Evolutionary conservation across 2,329 filamentous ascomycete species (phyloP).

Genomic region (Xylaria sp.): DNA sequence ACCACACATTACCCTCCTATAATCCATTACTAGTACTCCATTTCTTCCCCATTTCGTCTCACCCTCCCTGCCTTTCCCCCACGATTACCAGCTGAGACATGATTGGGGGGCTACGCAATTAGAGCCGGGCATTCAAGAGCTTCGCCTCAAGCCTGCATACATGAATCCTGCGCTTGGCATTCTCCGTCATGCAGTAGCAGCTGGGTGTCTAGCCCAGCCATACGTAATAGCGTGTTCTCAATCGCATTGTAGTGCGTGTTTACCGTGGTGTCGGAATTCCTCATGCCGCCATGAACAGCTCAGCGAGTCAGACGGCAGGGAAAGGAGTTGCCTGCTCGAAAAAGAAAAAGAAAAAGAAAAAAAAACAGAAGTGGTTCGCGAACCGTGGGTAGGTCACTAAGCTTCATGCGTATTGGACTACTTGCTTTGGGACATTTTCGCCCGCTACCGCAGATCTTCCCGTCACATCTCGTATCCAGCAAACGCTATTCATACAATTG

Average conservation of each 20-base stretch:
- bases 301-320: background rate
- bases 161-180: constrained; percentile 18
- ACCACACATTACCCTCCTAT: background rate
- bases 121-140: constrained; percentile 9
- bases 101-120: background rate
- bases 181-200: background rate
- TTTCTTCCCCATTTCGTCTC: background rate
- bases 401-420: background rate
- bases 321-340: background rate
- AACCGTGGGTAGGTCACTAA: background rate
- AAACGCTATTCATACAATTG: background rate
- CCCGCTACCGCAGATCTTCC: background rate
- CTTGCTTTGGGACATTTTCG: background rate
- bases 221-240: background rate
- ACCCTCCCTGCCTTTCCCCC: constrained; percentile 1
- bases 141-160: constrained; percentile 2
- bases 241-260: background rate
- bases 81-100: constrained; percentile 7
- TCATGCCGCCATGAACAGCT: background rate
- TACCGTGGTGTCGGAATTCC: background rate
- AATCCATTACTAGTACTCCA: background rate
- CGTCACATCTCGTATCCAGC: background rate
- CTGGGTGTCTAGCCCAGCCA: constrained; percentile 5
- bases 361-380: background rate
- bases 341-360: background rate